Evolutionary conservation across 176 grass and related monocot genomes (phyloP).

Genomic region (Puccinellia tenuiflora): DNA sequence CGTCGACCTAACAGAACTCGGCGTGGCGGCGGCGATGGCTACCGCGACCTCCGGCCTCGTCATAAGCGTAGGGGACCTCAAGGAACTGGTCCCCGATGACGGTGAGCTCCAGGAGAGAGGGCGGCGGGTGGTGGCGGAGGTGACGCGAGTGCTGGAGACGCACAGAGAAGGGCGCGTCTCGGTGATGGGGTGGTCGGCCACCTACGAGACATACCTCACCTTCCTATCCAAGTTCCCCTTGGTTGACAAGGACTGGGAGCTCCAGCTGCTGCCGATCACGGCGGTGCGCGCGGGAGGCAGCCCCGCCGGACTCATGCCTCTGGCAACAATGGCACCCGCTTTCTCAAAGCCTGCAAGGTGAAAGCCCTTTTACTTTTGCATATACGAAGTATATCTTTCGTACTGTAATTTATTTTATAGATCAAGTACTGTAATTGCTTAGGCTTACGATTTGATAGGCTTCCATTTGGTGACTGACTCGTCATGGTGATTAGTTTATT

Average conservation of each 20-base stretch:
- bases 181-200: slow-evolving; percentile 90
- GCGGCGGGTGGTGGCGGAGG: slow-evolving; percentile 49
- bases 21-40: slow-evolving; percentile 10
- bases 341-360: slow-evolving; percentile 57
- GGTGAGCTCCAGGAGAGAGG: slow-evolving; percentile 35
- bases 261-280: slow-evolving; percentile 87
- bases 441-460: neutral
- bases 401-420: no score
- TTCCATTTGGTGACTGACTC: neutral
- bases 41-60: slow-evolving; percentile 27
- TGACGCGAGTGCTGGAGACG: slow-evolving; percentile 70
- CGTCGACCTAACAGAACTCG: neutral
- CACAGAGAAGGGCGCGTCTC: slow-evolving; percentile 38
- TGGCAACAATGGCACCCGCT: neutral
- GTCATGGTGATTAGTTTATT: neutral
- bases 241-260: slow-evolving; percentile 89
- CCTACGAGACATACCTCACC: slow-evolving; percentile 85
- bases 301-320: neutral
- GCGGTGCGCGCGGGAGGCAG: slow-evolving; percentile 24
- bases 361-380: neutral
- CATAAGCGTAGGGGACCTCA: slow-evolving; percentile 78
- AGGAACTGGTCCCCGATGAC: slow-evolving; percentile 44
- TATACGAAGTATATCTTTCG: neutral
- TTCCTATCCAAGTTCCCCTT: slow-evolving; percentile 90
- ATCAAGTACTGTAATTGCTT: no score